Evolutionary conservation across 108 stramenopile genomes (phyloP), one percentile per base, ranked within the genome.

Genomic region (Nitzschia sp.): DNA sequence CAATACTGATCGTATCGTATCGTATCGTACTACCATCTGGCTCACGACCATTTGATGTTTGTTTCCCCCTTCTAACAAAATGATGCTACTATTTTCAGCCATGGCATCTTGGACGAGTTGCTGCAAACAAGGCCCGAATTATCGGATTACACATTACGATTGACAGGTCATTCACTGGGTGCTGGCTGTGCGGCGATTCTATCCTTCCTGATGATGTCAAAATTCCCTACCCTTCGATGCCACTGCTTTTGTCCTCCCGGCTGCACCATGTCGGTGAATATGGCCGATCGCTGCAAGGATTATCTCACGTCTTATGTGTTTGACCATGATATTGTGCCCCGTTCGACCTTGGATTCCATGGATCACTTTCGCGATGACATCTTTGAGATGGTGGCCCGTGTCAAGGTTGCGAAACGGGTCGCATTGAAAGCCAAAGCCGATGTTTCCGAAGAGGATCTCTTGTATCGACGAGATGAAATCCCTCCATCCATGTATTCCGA

Each of bases 121-220:
- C 59, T 87, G 57, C 76, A 33, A 80, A 69, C 61, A 46, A 62
- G 11, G 73, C 71, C 30, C n/a, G n/a, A n/a, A n/a, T n/a, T n/a
- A n/a, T n/a, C n/a, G n/a, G n/a, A n/a, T n/a, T 91, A 90, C 55
- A 63, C 63, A 38, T 46, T 97, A 31, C 77, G 85, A 38, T 72
- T 96, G 3, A 78, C 84, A 4, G 97, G 97, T 23, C 97, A 98
- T 54, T 80, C 77, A 44, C 76, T 98, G n/a, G 97, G 97, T 17
- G 97, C 94, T 16, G 97, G 95, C 0, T 78, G 81, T 32, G 95
- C 95, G 21, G 76, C 80, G 6, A 73, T 98, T 23, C 68, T 98
- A 8, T 66, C 88, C 13, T 59, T 94, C 1, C 79, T 96, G 76
- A 65, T 96, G 15, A 38, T 75, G 35, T 50, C 74, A 23, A 72